A percentile compares a stretch with the other conserved stretches of the same genome.
phyloP scores from a whole-genome alignment of 345 rosid species.

The Lepidium africanum region DNA sequence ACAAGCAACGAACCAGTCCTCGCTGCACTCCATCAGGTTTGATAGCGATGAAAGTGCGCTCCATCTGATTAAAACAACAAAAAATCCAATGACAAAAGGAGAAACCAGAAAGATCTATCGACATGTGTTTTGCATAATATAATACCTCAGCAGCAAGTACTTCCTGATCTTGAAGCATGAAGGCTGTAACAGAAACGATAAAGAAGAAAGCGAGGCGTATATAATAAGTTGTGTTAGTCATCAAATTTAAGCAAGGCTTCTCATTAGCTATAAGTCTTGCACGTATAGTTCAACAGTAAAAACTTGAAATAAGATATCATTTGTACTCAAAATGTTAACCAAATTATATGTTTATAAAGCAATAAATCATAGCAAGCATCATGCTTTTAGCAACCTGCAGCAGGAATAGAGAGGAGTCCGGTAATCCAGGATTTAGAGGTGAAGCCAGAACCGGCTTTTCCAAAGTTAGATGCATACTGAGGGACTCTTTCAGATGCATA shows the following conservation, averaged over 20 bases:
- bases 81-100: background rate
- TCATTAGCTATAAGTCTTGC: background rate
- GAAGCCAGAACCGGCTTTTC: slow-evolving; percentile 39
- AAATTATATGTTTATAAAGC: background rate
- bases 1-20: slow-evolving; percentile 45
- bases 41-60: slow-evolving; percentile 94
- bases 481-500: slow-evolving; percentile 43
- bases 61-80: slow-evolving; percentile 39
- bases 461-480: slow-evolving; percentile 39
- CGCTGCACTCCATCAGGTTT: slow-evolving; percentile 99
- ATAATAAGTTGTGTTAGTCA: background rate
- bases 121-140: background rate
- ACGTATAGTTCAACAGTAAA: background rate
- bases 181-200: background rate
- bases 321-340: background rate
- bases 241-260: background rate
- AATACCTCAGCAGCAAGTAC: background rate
- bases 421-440: slow-evolving; percentile 54
- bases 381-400: slow-evolving; percentile 49
- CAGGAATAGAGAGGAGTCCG: slow-evolving; percentile 67
- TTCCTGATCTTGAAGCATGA: background rate
- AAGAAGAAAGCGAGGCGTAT: background rate
- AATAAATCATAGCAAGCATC: background rate
- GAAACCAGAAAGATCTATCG: background rate
- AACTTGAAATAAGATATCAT: background rate